Conservation (phyloP, 208 protist genomes). For the Trypanosoma scelopori region DNA sequence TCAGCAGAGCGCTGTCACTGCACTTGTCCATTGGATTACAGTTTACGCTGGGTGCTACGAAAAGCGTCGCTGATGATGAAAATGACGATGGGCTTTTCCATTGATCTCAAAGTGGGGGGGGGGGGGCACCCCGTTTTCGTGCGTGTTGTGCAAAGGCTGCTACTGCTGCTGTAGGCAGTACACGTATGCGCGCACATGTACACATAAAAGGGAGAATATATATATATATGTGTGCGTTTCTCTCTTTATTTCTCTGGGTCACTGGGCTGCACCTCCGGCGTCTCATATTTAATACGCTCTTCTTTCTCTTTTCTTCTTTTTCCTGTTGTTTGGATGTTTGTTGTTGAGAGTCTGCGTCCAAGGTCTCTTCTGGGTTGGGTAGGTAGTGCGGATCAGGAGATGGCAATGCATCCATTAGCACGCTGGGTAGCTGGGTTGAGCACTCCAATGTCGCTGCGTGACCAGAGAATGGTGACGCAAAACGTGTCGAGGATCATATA, state of each 20-base stretch:
- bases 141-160: no score
- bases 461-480: constrained; percentile 44
- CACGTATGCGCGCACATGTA: no score
- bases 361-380: constrained; percentile 3
- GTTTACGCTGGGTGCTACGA: constrained; percentile 51
- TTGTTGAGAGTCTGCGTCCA: neutral
- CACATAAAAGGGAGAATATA: neutral
- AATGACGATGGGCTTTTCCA: neutral
- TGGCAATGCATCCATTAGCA: constrained; percentile 59
- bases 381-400: constrained; percentile 1
- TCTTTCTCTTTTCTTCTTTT: constrained; percentile 14
- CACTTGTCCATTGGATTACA: constrained; percentile 68
- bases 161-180: no score
- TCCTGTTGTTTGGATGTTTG: constrained; percentile 24
- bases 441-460: constrained; percentile 77
- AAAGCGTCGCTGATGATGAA: constrained; percentile 19
- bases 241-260: neutral
- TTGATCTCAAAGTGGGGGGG: no score
- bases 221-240: neutral
- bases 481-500: constrained; percentile 46
- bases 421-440: constrained; percentile 56
- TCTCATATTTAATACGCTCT: constrained; percentile 3
- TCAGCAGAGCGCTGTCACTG: constrained; percentile 24
- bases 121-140: no score
- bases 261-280: neutral